Evolutionary conservation across 306 rosid genomes (phyloP).

Genomic region (Argentina anserina): DNA sequence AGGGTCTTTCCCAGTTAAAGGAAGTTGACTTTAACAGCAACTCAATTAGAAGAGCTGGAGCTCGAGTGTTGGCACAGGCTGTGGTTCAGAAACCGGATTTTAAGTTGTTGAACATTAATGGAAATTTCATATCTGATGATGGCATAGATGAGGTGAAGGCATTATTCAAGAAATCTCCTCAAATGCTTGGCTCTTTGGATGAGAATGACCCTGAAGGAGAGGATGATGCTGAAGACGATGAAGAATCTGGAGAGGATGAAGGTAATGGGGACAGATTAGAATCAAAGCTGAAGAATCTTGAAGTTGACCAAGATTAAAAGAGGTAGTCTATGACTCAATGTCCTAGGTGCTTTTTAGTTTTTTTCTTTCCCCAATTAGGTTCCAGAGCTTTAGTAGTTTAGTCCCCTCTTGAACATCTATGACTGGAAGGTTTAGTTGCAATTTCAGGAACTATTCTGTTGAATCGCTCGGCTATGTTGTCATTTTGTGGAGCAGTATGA

Average conservation of each 20-base stretch:
- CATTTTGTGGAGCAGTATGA: conserved; percentile 8
- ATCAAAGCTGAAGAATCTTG: conserved; percentile 79
- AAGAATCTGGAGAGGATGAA: conserved; percentile 45
- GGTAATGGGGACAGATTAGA: conserved; percentile 52
- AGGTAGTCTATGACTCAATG: neutral
- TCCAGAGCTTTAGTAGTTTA: neutral
- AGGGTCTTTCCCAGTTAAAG: conserved; percentile 48
- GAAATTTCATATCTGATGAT: conserved; percentile 74
- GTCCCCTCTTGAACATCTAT: conserved; percentile 15
- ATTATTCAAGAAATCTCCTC: conserved; percentile 54
- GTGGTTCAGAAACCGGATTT: conserved; percentile 66
- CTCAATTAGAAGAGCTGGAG: conserved; percentile 60
- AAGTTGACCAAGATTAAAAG: conserved; percentile 42
- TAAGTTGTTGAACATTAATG: conserved; percentile 62
- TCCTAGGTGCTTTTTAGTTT: neutral
- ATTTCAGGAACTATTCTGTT: conserved; percentile 18
- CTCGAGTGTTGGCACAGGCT: conserved; percentile 64
- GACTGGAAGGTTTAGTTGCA: conserved; percentile 13
- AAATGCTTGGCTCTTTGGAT: conserved; percentile 65
- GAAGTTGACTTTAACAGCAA: conserved; percentile 81
- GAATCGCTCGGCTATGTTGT: conserved; percentile 9
- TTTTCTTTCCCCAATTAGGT: neutral
- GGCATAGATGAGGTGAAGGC: conserved; percentile 67
- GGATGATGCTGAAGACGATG: conserved; percentile 44
- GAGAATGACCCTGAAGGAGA: conserved; percentile 86